Evolutionary conservation across 176 grass and related monocot species (phyloP), one percentile per base, ranked within the genome.

Genomic region (Oropetium thomaeum): DNA sequence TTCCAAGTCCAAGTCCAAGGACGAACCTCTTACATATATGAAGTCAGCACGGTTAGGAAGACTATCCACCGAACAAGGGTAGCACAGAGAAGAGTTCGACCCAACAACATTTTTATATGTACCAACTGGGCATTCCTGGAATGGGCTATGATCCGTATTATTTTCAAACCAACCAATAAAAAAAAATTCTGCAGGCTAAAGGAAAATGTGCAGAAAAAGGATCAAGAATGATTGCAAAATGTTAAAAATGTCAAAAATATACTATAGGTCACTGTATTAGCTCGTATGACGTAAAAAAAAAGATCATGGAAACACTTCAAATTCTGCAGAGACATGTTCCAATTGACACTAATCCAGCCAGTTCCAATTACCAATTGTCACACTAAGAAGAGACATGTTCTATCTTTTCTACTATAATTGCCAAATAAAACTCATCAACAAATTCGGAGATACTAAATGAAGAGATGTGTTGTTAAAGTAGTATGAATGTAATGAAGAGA

Each of bases 91-190:
- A 77, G 91, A 82, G 40, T 90, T 89, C 30, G 96, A 99, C 73
- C 96, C 96, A 77, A 81, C 70, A 49, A 84, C 79, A 66, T 95
- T 79, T 80, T 99, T 99, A 58, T 94, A 98, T 62, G 91, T 94
- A 70, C 96, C 91, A 65, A 98, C 75, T 70, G 88, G 89, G 77
- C 96, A 98, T 98, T 98, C 96, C 96, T 98, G 85, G 67, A 93
- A 84, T 63, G 19, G 76, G 60, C 23, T 70, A 75, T 33, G 47
- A 41, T 78, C 61, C 82, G 30, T 26, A 63, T 44, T 73, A 5
- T 38, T 71, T 48, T 32, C 5, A 14, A 58, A 65, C 2, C 16
- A 67, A 66, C n/a, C 29, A 79, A 73, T 41, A 20, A 73, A 78
- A 58, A 11, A 3, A 41, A 20, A 30, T 61, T 61, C 1, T 33